Base-by-base conservation (phyloP, 1,284 basidiomycete species). In the Boletus hoseneyae region DNA sequence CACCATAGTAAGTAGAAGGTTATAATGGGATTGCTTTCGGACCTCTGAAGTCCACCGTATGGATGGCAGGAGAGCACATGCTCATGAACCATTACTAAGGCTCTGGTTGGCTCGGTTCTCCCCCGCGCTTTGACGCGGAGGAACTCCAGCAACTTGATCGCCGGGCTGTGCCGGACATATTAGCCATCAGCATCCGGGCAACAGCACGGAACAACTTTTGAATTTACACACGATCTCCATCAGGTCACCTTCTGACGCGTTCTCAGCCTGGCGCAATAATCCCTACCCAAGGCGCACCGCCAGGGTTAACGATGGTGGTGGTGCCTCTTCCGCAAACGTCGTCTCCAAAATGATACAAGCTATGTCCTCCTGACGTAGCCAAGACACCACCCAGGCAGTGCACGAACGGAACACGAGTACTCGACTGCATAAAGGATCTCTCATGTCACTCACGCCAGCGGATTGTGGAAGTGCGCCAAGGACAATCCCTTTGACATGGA, bases 131-230 rank as follows among this genome's bases (percentile, higher is more conserved):
- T 27, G 9, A 21, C 16, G 4, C 63, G 63, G 48, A 66, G 57
- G 35, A 57, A 67, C 19, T 58, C 60, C 21, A 68, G 56, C 4
- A 66, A 10, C 40, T 66, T 66, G 45, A 66, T 67, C 1, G 51
- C 66, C n/a, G n/a, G 66, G 66, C 64, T 66, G 23, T 6, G 16
- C 35, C 3, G 37, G 21, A 27, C 23, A 23, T 15, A 15, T n/a
- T 10, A 40, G n/a, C n/a, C 4, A 27, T 10, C 23, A 16, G 10
- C 38, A 16, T 27, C 6, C n/a, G 4, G 12, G 11, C 29, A 30
- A 30, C 29, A 13, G 10, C 3, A 12, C 29, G 5, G 29, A 2
- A 30, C 11, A 30, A 10, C 29, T 3, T 40, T 7, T 15, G 35
- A 15, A 37, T 12, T 19, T n/a, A 54, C 64, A 50, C 38, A 66